Percentiles rank a stretch among this genome's conserved stretches.
phyloP scores from a whole-genome alignment of 129 eudicot species.

The carrot (Daucus carota) region DNA sequence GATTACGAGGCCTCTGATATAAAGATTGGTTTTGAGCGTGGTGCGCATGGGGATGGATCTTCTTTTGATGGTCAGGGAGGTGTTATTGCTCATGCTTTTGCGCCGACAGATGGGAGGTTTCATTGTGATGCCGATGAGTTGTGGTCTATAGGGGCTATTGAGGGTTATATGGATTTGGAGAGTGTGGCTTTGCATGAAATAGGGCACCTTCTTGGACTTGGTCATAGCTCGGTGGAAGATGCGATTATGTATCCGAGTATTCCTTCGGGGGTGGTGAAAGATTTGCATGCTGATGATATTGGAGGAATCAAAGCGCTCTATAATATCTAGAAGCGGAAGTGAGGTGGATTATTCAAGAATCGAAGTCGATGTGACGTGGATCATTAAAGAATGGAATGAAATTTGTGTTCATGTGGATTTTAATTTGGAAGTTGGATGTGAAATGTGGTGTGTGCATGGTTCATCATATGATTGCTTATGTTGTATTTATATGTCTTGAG shows the following conservation, averaged over 20 bases:
- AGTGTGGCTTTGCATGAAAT: slow-evolving; percentile 26
- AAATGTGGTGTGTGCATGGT: too few relatives aligned
- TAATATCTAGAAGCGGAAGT: slow-evolving; percentile 1
- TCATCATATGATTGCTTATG: too few relatives aligned
- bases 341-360: too few relatives aligned
- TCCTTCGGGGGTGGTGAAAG: neutral
- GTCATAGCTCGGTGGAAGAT: slow-evolving; percentile 3
- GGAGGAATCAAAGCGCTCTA: slow-evolving; percentile 10
- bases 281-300: slow-evolving; percentile 15
- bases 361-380: too few relatives aligned
- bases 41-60: slow-evolving; percentile 26
- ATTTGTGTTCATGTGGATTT: too few relatives aligned
- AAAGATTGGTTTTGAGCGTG: slow-evolving; percentile 13
- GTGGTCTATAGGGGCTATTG: slow-evolving; percentile 12
- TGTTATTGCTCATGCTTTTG: slow-evolving; percentile 18
- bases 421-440: too few relatives aligned
- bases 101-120: slow-evolving; percentile 20
- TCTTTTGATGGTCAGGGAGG: slow-evolving; percentile 26
- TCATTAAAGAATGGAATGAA: too few relatives aligned
- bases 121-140: slow-evolving; percentile 24
- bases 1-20: slow-evolving; percentile 3
- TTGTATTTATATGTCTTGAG: too few relatives aligned
- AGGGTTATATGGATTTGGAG: slow-evolving; percentile 10
- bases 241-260: slow-evolving; percentile 4
- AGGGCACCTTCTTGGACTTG: slow-evolving; percentile 26